Percentiles rank a stretch among this genome's conserved stretches.
phyloP scores from a whole-genome alignment of 2,329 filamentous ascomycete genomes.

The Gaeumannomyces tritici region DNA sequence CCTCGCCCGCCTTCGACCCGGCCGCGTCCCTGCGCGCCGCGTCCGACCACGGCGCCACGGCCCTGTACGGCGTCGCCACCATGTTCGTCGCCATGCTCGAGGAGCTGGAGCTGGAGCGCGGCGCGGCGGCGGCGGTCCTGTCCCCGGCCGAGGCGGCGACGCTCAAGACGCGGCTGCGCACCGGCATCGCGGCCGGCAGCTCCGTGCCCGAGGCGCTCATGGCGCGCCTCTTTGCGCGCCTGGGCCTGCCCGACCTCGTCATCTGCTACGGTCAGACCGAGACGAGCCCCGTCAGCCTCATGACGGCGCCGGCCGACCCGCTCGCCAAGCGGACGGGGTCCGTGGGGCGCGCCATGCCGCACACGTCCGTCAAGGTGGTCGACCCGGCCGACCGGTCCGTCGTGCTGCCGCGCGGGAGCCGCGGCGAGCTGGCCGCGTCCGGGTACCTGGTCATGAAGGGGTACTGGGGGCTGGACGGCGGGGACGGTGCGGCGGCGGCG shows the following conservation, averaged over 20 bases:
- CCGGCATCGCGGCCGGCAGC: slow-evolving; percentile 85
- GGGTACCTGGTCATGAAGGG: slow-evolving; percentile 88
- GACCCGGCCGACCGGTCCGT: slow-evolving; percentile 48
- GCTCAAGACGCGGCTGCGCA: slow-evolving; percentile 45
- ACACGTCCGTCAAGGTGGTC: slow-evolving; percentile 70
- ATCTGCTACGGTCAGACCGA: slow-evolving; percentile 98
- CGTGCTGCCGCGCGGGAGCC: slow-evolving; percentile 53
- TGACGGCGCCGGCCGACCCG: slow-evolving; percentile 74
- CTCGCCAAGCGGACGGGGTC: slow-evolving; percentile 62
- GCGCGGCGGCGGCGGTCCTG: slow-evolving; percentile 21
- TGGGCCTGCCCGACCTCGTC: slow-evolving; percentile 75
- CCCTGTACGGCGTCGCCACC: slow-evolving; percentile 81
- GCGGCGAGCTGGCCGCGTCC: slow-evolving; percentile 72
- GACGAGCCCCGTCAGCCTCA: slow-evolving; percentile 67
- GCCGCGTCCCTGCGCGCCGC: slow-evolving; percentile 54
- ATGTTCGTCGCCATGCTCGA: slow-evolving; percentile 91
- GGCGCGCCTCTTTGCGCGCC: slow-evolving; percentile 58
- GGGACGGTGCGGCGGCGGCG: neutral
- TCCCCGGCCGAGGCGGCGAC: slow-evolving; percentile 9
- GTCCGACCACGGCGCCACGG: slow-evolving; percentile 43
- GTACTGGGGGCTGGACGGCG: slow-evolving; percentile 54
- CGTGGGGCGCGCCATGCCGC: slow-evolving; percentile 75
- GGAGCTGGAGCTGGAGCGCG: slow-evolving; percentile 57
- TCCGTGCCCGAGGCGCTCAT: slow-evolving; percentile 79
- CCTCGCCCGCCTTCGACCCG: slow-evolving; percentile 79